Evolutionary conservation across 2,329 filamentous ascomycete species (phyloP), one percentile per base, ranked within the genome.

Genomic region (Trichoderma atroviride): DNA sequence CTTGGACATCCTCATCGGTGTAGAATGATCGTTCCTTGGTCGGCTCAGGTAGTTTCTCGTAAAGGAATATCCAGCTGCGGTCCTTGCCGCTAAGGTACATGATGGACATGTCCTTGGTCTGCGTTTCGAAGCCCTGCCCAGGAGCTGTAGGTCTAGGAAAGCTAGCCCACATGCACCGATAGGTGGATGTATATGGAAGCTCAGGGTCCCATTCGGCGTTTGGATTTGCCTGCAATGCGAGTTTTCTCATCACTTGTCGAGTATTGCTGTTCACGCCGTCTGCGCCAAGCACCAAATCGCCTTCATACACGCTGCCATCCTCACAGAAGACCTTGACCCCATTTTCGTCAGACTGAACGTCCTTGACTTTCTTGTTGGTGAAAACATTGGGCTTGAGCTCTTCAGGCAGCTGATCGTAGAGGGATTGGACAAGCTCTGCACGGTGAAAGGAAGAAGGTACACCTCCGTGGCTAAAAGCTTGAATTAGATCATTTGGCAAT

Each of bases 221-320:
- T 0, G 72, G 63, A 0, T 71, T 69, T 1, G 72, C 72, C 0
- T 71, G 57, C 1, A 77, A 19, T 0, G 78, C 77, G 0, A 80
- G 71, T 4, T 71, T 68, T 29, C 80, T 77, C 75, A 83, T 79
- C 40, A 78, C 75, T 10, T 70, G 64, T 6, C 81, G 75, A 5
- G 78, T 76, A 27, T 71, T 76, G 71, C 81, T 83, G 69, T 81
- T 79, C 2, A 80, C 79, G n/a, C 82, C 82, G 68, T 84, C 82
- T 14, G 81, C 80, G 9, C 81, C 82, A 24, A 83, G 74, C 5
- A 81, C 69, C n/a, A 84, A 72, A 69, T 79, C 74, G 0, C 79
- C 81, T 0, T 71, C 27, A 70, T 79, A 78, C 1, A 72, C 57
- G 0, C 74, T 74, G 5, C 80, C 80, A 68, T 82, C 79, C 3